These are phyloP conservation scores for Malassezia yamatoensis DNA, from an alignment of 1,284 basidiomycete genomes.

Conservation along the genomic window DNA sequence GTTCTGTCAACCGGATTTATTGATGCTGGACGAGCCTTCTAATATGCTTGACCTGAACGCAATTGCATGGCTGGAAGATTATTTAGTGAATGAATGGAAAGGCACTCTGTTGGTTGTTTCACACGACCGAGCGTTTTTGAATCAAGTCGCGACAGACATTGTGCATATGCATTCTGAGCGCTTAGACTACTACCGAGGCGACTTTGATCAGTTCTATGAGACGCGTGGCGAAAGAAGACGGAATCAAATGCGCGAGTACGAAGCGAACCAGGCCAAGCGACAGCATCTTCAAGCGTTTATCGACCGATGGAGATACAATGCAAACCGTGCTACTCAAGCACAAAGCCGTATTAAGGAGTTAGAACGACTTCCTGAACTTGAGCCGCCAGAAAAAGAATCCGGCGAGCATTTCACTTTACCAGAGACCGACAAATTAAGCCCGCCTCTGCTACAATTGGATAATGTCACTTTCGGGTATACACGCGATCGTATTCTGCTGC, in stretches of 20 bases:
- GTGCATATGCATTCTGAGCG: conserved; percentile 90
- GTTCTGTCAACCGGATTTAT: conserved; percentile 65
- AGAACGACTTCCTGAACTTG: conserved; percentile 88
- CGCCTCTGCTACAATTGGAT: conserved; percentile 86
- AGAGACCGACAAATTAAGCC: conserved; percentile 67
- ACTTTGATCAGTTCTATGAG: conserved; percentile 97
- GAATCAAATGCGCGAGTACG: conserved; percentile 67
- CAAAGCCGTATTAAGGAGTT: conserved; percentile 97
- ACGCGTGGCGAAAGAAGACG: conserved; percentile 89
- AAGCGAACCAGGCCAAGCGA: conserved; percentile 86
- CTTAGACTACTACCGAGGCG: conserved; percentile 83
- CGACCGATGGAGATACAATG: conserved; percentile 46
- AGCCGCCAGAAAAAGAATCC: conserved; percentile 77
- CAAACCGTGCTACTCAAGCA: conserved; percentile 57
- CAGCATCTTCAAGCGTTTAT: conserved; percentile 95
- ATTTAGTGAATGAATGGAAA: conserved; percentile 71
- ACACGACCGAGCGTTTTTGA: conserved; percentile 96
- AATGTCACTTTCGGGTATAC: conserved; percentile 85
- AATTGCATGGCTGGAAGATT: conserved; percentile 51
- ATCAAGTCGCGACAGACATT: conserved; percentile 94
- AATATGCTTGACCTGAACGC: conserved; percentile 69
- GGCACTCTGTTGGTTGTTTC: conserved; percentile 92
- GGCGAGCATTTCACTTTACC: conserved; percentile 56
- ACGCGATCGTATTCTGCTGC: conserved; percentile 68
- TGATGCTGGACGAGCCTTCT: conserved; percentile 58